Evolutionary conservation across 176 grass and related monocot species (phyloP).

Genomic region (Raddia guianensis): DNA sequence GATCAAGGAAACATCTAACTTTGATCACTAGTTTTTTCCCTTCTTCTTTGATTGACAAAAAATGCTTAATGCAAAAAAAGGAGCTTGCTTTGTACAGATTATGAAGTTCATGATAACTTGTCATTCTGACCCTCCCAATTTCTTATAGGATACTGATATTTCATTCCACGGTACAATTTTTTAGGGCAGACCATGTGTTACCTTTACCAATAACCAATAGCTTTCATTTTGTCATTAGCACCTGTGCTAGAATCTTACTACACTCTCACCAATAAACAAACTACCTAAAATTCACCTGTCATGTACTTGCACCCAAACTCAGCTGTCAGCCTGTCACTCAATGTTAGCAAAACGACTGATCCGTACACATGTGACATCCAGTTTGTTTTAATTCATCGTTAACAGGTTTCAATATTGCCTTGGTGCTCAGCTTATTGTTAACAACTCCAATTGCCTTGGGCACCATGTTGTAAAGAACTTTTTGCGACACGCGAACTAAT

Average conservation of each 20-base stretch:
- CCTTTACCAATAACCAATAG: not conserved
- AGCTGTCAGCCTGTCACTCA: slow-evolving; percentile 11
- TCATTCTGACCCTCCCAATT: not conserved
- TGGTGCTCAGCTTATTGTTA: not conserved
- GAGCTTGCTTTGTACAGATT: slow-evolving; percentile 15
- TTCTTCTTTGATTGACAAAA: slow-evolving; percentile 4
- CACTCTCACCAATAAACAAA: not conserved
- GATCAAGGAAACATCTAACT: slow-evolving; percentile 11
- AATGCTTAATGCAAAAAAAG: not conserved
- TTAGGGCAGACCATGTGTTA: not conserved
- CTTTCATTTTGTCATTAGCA: not conserved
- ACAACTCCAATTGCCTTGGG: not conserved
- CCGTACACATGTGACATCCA: not conserved
- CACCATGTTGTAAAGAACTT: no score
- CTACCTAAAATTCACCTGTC: not conserved
- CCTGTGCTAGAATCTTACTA: not conserved
- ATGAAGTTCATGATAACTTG: not conserved
- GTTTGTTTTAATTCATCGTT: not conserved
- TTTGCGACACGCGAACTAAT: no score
- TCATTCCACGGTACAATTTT: not conserved
- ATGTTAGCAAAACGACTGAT: slow-evolving; percentile 26
- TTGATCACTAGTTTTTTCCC: not conserved
- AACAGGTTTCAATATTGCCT: not conserved
- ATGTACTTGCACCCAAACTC: not conserved
- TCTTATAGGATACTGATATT: not conserved